Percentiles rank a stretch among this genome's conserved stretches.
phyloP scores from a whole-genome alignment of 2,329 filamentous ascomycete species.

The Penicillium sp. region DNA sequence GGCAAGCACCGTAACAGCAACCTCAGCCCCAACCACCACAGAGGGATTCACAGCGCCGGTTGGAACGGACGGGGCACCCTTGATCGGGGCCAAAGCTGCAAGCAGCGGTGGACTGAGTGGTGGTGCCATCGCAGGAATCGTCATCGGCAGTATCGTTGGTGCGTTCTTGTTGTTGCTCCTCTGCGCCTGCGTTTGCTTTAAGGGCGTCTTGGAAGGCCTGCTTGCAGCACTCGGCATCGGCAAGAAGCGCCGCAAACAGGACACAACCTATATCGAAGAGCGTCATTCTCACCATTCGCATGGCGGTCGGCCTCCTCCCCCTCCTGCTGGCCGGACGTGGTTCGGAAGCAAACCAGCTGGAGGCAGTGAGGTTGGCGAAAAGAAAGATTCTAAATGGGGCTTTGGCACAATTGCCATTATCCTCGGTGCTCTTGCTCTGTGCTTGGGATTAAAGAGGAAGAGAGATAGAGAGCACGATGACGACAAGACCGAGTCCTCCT shows the following conservation, averaged over 20 bases:
- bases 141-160: constrained; percentile 48
- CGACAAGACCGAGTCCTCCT: constrained; percentile 40
- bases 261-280: constrained; percentile 43
- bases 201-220: constrained; percentile 39
- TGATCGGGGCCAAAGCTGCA: constrained; percentile 33
- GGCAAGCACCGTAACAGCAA: constrained; percentile 44
- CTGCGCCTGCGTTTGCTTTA: constrained; percentile 45
- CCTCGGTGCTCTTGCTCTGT: constrained; percentile 44
- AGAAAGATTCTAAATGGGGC: constrained; percentile 36
- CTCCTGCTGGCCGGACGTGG: constrained; percentile 33
- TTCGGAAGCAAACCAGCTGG: constrained; percentile 41
- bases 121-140: constrained; percentile 52
- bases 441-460: constrained; percentile 46
- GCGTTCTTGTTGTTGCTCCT: constrained; percentile 46
- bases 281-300: constrained; percentile 36
- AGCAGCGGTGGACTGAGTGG: constrained; percentile 43
- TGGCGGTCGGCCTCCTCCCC: constrained; percentile 28
- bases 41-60: constrained; percentile 47
- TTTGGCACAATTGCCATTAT: constrained; percentile 43
- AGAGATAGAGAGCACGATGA: constrained; percentile 36
- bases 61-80: constrained; percentile 40
- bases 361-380: constrained; percentile 31
- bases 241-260: constrained; percentile 34
- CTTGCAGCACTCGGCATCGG: constrained; percentile 44
- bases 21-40: constrained; percentile 41